Base-by-base conservation (phyloP, 768 basidiomycete species). In the Tricholoma flavovirens region DNA sequence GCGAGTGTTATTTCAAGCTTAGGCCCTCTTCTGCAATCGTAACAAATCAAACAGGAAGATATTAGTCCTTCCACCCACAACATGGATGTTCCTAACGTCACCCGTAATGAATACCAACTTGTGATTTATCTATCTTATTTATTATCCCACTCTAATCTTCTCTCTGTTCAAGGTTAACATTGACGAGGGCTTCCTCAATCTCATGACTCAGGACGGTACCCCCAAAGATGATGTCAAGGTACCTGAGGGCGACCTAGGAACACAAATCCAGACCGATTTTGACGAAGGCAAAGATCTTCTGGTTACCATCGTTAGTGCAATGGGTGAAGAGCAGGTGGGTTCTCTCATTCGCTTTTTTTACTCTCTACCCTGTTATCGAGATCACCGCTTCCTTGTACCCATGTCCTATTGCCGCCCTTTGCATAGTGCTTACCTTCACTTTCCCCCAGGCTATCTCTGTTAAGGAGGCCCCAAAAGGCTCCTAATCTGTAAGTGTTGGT, bases 31-130 rank as follows among this genome's bases (percentile, higher is more conserved):
- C 5, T 19, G 6, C 22, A 17, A 30, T 29, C 11, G 24, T 45
- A 53, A 51, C 60, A 29, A 54, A 30, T 40, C 17, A 36, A 59
- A 75, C 70, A 92, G 89, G 91, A 93, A 83, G 91, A 92, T 81
- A 90, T 93, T 73, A 91, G 71, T 65, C 93, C 93, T 66, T 96
- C 93, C 69, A 99, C 96, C 72, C 97, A 99, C 84, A 99, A 99
- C 81, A 94, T 99, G 92, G 95, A 98, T 64, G 96, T 97, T 67
- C 96, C 96, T 73, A 90, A 97, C 76, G 93, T 99, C 70, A 59
- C 26, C 49, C 90, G 96, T 71, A 80, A 76, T 58, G 97, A 99
- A 84, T 98, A 86, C 82, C 81, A 87, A 67, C 87, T 99, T 69
- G 90, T 93, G 70, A n/a, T n/a, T 67, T 79, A 69, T 24, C n/a